Base-by-base conservation (phyloP, 805 yeast species). In the Lipomyces anomalus region DNA sequence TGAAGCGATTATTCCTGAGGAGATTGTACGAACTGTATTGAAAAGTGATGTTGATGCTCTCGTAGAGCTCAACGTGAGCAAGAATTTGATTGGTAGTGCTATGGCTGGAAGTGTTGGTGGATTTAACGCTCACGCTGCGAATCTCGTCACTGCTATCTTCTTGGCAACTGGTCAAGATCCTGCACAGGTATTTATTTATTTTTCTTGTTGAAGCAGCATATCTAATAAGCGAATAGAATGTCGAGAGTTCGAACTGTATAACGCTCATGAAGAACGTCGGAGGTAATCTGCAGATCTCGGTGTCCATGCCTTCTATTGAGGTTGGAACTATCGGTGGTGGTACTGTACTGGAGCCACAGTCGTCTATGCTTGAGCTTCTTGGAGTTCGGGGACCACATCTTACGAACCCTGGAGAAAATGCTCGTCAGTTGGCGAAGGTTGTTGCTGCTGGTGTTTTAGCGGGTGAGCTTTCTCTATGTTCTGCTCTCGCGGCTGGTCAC, bases 291-390 rank as follows among this genome's bases (percentile, higher is more conserved):
- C 82, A 79, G 57, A 83, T 92, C 33, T 85, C 96, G 1, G 98
- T 92, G n/a, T 86, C 97, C 3, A 92, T 92, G 99, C 99, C 99
- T 24, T 86, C 94, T 23, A 87, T 92, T 58, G 99, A 92, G 69
- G 98, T 92, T 37, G 99, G 99, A 55, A 92, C 99, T 2, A 88
- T 92, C 66, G 98, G 98, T 47, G 99, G 99, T 54, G 99, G 99
- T 63, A 92, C 99, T 3, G 85, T 92, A 53, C 76, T 92, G 60
- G 97, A 85, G 62, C 97, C 99, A 35, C 99, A 92, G 69, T 84
- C 89, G 41, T 86, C 97, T 20, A 87, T 92, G 95, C 73, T 92
- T 48, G 97, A 92, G 59, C 71, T 92, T 56, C 73, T 92, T 52
- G 97, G 97, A 32, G 95, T 92, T 38, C 80, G 84, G 58, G 99